Evolutionary conservation across 352 stramenopile genomes (phyloP).

Genomic region (Phytopythium vexans): DNA sequence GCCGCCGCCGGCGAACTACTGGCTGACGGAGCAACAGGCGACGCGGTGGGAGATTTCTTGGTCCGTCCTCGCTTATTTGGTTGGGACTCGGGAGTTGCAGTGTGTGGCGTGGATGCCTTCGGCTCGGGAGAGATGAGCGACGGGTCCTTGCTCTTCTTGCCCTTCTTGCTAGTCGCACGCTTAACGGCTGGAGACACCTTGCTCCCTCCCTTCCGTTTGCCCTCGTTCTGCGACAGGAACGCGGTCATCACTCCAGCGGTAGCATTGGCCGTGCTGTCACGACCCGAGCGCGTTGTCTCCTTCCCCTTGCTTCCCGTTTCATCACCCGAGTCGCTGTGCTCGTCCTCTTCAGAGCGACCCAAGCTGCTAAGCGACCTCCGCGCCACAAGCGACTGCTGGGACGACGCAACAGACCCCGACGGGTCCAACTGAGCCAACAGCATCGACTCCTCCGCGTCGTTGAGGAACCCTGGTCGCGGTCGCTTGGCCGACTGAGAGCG

Average conservation of each 20-base stretch:
- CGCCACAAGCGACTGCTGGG: neutral
- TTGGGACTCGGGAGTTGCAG: conserved; percentile 32
- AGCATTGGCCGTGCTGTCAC: too few species aligned
- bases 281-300: conserved; percentile 3
- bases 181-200: neutral
- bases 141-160: conserved; percentile 16
- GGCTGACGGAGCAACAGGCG: neutral
- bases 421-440: conserved; percentile 48
- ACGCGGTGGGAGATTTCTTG: conserved; percentile 20
- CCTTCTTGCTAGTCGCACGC: conserved; percentile 11
- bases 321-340: too few species aligned
- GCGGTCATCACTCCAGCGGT: too few species aligned
- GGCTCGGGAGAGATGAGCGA: conserved; percentile 48
- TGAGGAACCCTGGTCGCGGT: conserved; percentile 53
- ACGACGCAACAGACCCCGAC: conserved; percentile 10
- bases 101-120: conserved; percentile 22
- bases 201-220: too few species aligned
- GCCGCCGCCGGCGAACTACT: too few species aligned
- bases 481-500: conserved; percentile 29
- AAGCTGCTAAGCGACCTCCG: neutral
- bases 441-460: conserved; percentile 56
- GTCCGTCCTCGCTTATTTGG: conserved; percentile 30
- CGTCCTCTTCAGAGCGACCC: too few species aligned
- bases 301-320: conserved; percentile 3
- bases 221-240: too few species aligned